These are phyloP conservation scores for Pyrenochaeta sp. DNA, from an alignment of 2,329 filamentous ascomycete genomes.

Conservation along the genomic window DNA sequence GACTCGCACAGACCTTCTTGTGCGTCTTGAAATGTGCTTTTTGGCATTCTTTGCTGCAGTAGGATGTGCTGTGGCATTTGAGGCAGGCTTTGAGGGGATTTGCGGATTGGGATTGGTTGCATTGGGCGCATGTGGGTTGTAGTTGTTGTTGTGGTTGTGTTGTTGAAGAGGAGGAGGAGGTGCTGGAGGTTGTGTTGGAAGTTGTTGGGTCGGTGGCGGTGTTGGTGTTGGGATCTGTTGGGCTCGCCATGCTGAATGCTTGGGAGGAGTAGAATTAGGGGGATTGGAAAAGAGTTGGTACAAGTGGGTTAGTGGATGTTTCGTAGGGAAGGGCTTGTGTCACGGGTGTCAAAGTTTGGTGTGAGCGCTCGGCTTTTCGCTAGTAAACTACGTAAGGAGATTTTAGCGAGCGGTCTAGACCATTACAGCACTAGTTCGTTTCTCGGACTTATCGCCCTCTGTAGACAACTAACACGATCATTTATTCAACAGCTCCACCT, in stretches of 20 bases:
- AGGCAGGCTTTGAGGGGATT: slow-evolving; percentile 46
- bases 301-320: background rate
- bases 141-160: slow-evolving; percentile 4
- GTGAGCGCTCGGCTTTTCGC: background rate
- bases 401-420: background rate
- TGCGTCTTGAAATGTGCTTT: slow-evolving; percentile 51
- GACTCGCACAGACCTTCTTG: slow-evolving; percentile 51
- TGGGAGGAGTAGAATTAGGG: too few relatives aligned
- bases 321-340: background rate
- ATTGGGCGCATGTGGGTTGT: slow-evolving; percentile 34
- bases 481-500: slow-evolving; percentile 6
- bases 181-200: background rate
- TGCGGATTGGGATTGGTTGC: slow-evolving; percentile 17
- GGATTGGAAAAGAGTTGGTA: background rate
- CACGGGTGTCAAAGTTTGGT: background rate
- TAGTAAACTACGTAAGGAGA: background rate
- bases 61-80: slow-evolving; percentile 50
- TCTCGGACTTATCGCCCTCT: background rate
- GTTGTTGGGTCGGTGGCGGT: background rate
- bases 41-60: slow-evolving; percentile 53
- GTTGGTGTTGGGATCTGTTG: background rate
- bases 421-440: background rate
- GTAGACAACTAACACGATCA: background rate
- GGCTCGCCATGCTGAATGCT: too few relatives aligned
- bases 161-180: slow-evolving; percentile 1